Evolutionary conservation across 2,329 filamentous ascomycete species (phyloP).

Genomic region (Neofusicoccum parvum): DNA sequence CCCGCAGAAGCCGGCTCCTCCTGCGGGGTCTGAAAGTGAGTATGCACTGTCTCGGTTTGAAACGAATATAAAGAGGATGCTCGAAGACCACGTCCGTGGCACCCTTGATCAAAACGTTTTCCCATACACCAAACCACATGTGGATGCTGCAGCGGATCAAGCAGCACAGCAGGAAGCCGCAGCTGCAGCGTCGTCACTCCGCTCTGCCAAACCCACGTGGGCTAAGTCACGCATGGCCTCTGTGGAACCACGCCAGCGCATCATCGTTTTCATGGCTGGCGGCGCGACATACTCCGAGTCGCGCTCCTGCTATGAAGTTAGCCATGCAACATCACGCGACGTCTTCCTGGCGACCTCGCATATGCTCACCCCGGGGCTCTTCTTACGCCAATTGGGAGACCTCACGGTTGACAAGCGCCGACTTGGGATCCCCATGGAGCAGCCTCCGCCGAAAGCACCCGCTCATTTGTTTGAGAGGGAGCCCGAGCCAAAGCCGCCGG

Average conservation of each 20-base stretch:
- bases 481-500: conserved; percentile 58
- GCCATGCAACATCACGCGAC: conserved; percentile 71
- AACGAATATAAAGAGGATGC: conserved; percentile 76
- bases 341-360: conserved; percentile 88
- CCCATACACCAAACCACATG: conserved; percentile 55
- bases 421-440: conserved; percentile 79
- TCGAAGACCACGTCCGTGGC: conserved; percentile 65
- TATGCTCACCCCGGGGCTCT: conserved; percentile 85
- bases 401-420: conserved; percentile 73
- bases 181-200: conserved; percentile 65
- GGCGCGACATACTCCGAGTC: conserved; percentile 93
- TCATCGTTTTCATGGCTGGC: conserved; percentile 93
- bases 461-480: conserved; percentile 82
- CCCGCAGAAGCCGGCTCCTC: conserved; percentile 59
- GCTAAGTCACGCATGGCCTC: conserved; percentile 75
- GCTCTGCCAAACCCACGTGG: conserved; percentile 93
- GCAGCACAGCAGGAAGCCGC: conserved; percentile 54
- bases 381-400: conserved; percentile 79
- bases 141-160: conserved; percentile 61
- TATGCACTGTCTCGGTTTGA: conserved; percentile 86
- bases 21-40: conserved; percentile 64
- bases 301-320: conserved; percentile 84
- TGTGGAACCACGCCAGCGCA: conserved; percentile 81
- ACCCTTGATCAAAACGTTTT: conserved; percentile 48
- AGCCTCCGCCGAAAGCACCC: conserved; percentile 78